These are phyloP conservation scores for Sclerotinia trifoliorum DNA, from an alignment of 2,329 filamentous ascomycete species.

Conservation along the genomic window DNA sequence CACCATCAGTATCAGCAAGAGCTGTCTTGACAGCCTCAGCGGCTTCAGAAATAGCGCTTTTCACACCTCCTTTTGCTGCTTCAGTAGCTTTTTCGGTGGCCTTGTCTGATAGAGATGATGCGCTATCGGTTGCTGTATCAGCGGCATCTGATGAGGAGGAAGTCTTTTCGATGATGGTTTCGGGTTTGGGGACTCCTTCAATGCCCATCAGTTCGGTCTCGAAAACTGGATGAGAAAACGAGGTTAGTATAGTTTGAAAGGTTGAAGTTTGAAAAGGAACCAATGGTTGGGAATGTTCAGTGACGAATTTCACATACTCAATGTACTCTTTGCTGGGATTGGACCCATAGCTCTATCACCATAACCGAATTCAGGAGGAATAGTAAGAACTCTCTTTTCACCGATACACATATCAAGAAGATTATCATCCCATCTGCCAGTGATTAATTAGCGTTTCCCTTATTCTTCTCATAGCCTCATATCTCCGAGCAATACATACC, in stretches of 20 bases:
- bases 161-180: constrained; percentile 18
- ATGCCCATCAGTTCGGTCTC: constrained; percentile 89
- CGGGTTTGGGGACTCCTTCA: constrained; percentile 56
- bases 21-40: constrained; percentile 53
- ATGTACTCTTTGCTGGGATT: constrained; percentile 76
- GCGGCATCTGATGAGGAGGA: constrained; percentile 30
- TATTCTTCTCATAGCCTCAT: neutral
- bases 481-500: constrained; percentile 51
- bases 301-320: constrained; percentile 53
- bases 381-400: constrained; percentile 85
- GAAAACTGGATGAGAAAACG: constrained; percentile 58
- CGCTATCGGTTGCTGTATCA: constrained; percentile 35
- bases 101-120: constrained; percentile 33
- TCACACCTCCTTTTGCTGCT: constrained; percentile 36
- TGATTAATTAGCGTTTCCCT: constrained; percentile 13
- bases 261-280: neutral
- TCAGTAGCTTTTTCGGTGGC: constrained; percentile 24
- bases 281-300: neutral
- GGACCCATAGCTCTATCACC: constrained; percentile 73
- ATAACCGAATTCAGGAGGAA: constrained; percentile 84
- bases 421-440: constrained; percentile 78
- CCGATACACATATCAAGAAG: constrained; percentile 93
- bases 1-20: constrained; percentile 54
- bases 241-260: constrained; percentile 14
- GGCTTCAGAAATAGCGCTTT: constrained; percentile 50